A percentile compares a stretch with the other conserved stretches of the same genome.
These are phyloP conservation scores for Rauvolfia tetraphylla DNA, from an alignment of 257 asterid genomes.

Conservation along the genomic window DNA sequence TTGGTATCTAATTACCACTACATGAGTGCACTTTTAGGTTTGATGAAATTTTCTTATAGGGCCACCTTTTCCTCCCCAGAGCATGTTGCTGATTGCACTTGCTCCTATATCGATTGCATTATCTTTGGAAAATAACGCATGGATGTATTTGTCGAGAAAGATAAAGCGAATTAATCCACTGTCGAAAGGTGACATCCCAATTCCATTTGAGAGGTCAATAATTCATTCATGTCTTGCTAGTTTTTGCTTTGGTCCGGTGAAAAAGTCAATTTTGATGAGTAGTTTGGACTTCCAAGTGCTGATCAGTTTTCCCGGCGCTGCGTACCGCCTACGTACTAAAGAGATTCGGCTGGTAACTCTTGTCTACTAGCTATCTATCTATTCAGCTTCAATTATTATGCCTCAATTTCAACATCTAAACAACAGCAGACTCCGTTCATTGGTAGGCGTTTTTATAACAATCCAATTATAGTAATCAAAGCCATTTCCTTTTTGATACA, in stretches of 20 bases:
- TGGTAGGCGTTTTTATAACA: not conserved
- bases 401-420: not conserved
- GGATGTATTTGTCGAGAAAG: conserved; percentile 19
- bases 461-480: not conserved
- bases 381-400: no score
- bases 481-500: not conserved
- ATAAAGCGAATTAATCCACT: conserved; percentile 25
- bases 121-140: conserved; percentile 23
- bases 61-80: not conserved
- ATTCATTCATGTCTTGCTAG: conserved; percentile 3
- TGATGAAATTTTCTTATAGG: not conserved
- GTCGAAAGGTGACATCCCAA: conserved; percentile 31
- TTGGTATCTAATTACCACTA: not conserved
- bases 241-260: conserved; percentile 1
- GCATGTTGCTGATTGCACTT: conserved; percentile 18
- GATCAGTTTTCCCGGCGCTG: not conserved
- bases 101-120: conserved; percentile 45
- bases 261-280: conserved; percentile 16
- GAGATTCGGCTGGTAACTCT: not conserved
- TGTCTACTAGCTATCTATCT: no score
- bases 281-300: not conserved
- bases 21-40: not conserved
- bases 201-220: conserved; percentile 11
- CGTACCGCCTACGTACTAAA: not conserved
- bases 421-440: not conserved